Evolutionary conservation across 164 flowering plant genomes (phyloP).

Genomic region (Berberis vulgaris): DNA sequence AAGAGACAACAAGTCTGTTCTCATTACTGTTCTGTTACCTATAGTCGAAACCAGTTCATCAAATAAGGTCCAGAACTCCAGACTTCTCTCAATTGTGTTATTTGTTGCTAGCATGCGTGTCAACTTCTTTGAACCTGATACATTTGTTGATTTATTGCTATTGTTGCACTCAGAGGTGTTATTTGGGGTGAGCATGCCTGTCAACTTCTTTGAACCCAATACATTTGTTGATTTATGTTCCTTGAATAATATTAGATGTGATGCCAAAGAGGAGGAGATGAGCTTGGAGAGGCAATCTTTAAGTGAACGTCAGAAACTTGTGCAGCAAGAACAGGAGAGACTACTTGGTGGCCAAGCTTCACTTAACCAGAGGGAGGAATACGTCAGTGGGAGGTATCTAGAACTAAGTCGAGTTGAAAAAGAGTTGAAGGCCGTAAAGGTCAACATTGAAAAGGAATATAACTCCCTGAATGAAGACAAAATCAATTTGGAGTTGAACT

Average conservation of each 20-base stretch:
- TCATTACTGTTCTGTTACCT: too few relatives aligned
- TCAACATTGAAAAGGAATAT: constrained; percentile 33
- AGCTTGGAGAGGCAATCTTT: constrained; percentile 59
- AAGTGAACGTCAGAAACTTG: constrained; percentile 45
- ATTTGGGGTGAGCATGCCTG: too few relatives aligned
- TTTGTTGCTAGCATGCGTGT: too few relatives aligned
- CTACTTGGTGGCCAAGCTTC: constrained; percentile 62
- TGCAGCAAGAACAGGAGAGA: constrained; percentile 62
- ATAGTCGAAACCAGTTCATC: too few relatives aligned
- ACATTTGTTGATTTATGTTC: neutral
- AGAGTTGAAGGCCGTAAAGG: constrained; percentile 50
- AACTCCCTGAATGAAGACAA: constrained; percentile 43
- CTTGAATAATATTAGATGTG: constrained; percentile 43
- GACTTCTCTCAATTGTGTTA: too few relatives aligned
- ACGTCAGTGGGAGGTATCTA: constrained; percentile 40
- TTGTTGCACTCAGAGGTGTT: too few relatives aligned
- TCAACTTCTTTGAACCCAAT: too few relatives aligned
- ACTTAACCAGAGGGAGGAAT: constrained; percentile 72
- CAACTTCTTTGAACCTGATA: too few relatives aligned
- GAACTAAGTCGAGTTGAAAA: constrained; percentile 49
- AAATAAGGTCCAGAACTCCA: too few relatives aligned
- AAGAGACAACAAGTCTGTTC: too few relatives aligned
- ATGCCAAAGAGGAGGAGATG: constrained; percentile 72
- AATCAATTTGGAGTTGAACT: constrained; percentile 29
- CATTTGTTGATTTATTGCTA: too few relatives aligned